Conservation (phyloP, 495 filamentous ascomycete species). For the Trichoderma erinaceum region DNA sequence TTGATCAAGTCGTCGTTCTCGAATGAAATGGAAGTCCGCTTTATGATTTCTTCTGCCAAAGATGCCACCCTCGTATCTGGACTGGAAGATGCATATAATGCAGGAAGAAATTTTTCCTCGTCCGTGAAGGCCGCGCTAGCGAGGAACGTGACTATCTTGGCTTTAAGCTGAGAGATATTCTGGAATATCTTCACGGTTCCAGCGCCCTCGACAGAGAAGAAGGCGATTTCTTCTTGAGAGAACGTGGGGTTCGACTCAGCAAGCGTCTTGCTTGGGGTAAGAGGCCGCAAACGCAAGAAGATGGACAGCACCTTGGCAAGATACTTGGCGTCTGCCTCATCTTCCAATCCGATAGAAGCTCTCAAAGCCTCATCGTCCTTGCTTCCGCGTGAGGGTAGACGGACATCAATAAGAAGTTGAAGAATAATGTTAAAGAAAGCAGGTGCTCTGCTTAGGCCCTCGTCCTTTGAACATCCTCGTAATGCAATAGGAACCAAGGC, state of each 20-base stretch:
- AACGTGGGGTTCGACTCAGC: slow-evolving; percentile 60
- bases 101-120: slow-evolving; percentile 71
- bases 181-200: slow-evolving; percentile 52
- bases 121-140: slow-evolving; percentile 80
- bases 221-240: slow-evolving; percentile 61
- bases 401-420: slow-evolving; percentile 63
- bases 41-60: slow-evolving; percentile 76
- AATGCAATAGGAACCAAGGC: slow-evolving; percentile 67
- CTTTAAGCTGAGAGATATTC: slow-evolving; percentile 38
- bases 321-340: slow-evolving; percentile 61
- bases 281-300: slow-evolving; percentile 9
- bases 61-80: slow-evolving; percentile 73
- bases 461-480: slow-evolving; percentile 62
- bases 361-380: slow-evolving; percentile 69
- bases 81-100: slow-evolving; percentile 75
- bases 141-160: slow-evolving; percentile 59
- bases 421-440: slow-evolving; percentile 81
- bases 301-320: slow-evolving; percentile 43
- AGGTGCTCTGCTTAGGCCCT: slow-evolving; percentile 56
- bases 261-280: slow-evolving; percentile 24
- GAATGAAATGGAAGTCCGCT: slow-evolving; percentile 62
- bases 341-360: slow-evolving; percentile 55
- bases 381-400: slow-evolving; percentile 66
- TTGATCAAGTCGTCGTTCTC: slow-evolving; percentile 61
- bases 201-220: slow-evolving; percentile 61